Conservation (phyloP, 148 eudicot genomes). For the Talinum fruticosum region DNA sequence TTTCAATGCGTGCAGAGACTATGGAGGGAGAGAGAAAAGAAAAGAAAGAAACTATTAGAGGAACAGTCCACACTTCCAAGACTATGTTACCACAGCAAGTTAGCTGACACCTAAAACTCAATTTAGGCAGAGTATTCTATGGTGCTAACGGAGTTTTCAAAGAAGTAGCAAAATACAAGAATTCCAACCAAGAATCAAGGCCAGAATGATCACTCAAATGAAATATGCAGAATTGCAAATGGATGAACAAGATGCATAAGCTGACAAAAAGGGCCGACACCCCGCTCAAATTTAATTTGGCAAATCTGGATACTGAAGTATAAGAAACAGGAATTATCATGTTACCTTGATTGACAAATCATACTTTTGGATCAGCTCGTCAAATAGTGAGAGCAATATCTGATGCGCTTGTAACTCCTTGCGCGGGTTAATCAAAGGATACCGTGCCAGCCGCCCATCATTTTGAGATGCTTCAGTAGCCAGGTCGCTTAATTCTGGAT, state of each 20-base stretch:
- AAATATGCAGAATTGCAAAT: background rate
- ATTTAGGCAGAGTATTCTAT: too few species aligned
- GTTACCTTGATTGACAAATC: constrained; percentile 44
- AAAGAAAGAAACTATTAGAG: background rate
- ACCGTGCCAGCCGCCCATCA: constrained; percentile 82
- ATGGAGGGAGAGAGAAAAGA: background rate
- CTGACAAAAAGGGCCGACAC: background rate
- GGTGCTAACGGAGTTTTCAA: too few species aligned
- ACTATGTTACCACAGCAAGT: too few species aligned
- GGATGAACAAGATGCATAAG: background rate
- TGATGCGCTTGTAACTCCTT: constrained; percentile 69
- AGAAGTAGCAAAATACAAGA: too few species aligned
- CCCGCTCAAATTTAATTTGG: background rate
- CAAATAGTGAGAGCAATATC: constrained; percentile 46
- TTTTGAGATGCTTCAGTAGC: constrained; percentile 49
- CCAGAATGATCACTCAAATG: too few species aligned
- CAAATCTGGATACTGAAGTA: background rate
- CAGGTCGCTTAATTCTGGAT: constrained; percentile 59
- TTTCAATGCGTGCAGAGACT: constrained; percentile 14
- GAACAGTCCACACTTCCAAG: background rate
- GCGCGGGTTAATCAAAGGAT: constrained; percentile 47
- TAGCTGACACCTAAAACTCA: too few species aligned
- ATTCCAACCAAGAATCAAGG: too few species aligned
- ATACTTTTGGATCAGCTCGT: constrained; percentile 41
- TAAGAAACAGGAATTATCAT: background rate